Base-by-base conservation (phyloP, 2,329 filamentous ascomycete species). In the Cryphonectria carpinicola region DNA sequence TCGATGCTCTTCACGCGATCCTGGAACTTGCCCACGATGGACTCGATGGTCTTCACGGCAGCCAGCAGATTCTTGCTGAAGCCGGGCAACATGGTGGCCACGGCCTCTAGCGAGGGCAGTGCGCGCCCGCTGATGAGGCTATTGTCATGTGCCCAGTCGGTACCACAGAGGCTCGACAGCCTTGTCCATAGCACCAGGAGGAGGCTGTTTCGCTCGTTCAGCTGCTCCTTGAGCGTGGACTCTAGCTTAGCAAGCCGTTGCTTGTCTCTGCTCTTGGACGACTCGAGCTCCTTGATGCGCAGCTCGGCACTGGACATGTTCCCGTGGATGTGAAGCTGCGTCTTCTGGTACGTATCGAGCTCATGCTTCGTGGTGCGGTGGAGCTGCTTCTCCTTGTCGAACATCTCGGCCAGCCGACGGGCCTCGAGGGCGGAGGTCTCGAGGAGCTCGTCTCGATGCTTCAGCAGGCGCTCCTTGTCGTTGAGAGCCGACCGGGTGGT, bases 391-490 rank as follows among this genome's bases (percentile, higher is more conserved):
- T 99, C 96, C 76, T 97, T 97, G 66, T 98, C 95, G 19, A 98
- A 89, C 67, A 97, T 86, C 74, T 98, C 95, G 1, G 90, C 90
- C 14, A 98, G 84, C 76, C 94, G 94, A 71, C 93, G 90, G 68
- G 90, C 92, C 79, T 99, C 96, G 32, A 98, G 87, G 3, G 92
- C 93, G 77, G 96, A 93, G 37, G 91, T 93, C 80, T 99, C 96
- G 13, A 99, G 88, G 6, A 98, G 86, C 3, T 90, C 87, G 78
- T 98, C 96, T 19, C 95, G 93, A 79, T 95, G 93, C 77, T 95
- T 94, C 77, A 99, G 91, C 75, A 97, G 87, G 68, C 92, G 90
- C 73, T 98, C 95, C 80, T 97, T 98, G 79, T 98, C 95, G n/a
- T 91, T 89, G 41, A 97, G 82, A 17, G 93, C 89, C 14, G 89